A percentile compares a stretch with the other conserved stretches of the same genome.
Evolutionary conservation across 2,329 filamentous ascomycete genomes (phyloP).

Genomic region (Diaporthe sp.): DNA sequence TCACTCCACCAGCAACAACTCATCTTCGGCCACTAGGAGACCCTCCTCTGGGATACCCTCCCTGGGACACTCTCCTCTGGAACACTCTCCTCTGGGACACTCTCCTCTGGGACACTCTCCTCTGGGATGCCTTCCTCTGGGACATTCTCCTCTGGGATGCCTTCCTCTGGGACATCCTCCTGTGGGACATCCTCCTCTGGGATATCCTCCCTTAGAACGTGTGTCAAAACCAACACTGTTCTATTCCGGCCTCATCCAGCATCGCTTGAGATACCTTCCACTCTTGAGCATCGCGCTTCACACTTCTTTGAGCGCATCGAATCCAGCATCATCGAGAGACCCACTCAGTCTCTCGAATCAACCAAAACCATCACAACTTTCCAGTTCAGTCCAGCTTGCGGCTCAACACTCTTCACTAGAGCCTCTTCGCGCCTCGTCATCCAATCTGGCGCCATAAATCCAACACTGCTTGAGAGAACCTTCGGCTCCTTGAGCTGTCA

Average conservation of each 20-base stretch:
- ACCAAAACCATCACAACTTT: neutral
- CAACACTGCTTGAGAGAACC: neutral
- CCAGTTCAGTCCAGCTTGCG: conserved; percentile 1
- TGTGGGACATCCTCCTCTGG: too few relatives aligned
- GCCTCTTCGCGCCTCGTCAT: neutral
- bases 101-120: too few relatives aligned
- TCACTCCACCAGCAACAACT: neutral
- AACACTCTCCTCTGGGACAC: too few relatives aligned
- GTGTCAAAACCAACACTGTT: neutral
- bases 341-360: neutral
- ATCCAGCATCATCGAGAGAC: neutral
- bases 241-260: neutral
- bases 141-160: too few relatives aligned
- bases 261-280: conserved; percentile 9
- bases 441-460: neutral
- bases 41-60: too few relatives aligned
- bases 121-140: too few relatives aligned
- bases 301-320: neutral
- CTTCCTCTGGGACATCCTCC: too few relatives aligned
- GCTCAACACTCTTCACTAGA: neutral
- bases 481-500: neutral
- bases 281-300: conserved; percentile 15
- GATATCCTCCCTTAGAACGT: neutral
- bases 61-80: too few relatives aligned
- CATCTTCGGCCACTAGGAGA: neutral